Percentiles rank a stretch among this genome's conserved stretches.
Conservation (phyloP, 306 rosid species). For the Herpetospermum pedunculosum region DNA sequence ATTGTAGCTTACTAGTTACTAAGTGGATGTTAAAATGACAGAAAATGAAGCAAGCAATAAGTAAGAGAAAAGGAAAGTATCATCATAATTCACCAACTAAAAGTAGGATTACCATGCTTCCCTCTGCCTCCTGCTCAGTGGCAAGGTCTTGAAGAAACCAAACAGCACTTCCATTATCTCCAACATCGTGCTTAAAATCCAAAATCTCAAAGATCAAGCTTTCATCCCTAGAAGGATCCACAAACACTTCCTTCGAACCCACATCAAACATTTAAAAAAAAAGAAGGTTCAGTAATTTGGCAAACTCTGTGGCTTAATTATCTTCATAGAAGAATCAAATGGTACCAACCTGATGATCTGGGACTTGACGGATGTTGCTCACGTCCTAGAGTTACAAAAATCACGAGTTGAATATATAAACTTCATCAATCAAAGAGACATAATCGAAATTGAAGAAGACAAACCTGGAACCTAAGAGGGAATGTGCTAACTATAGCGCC, state of each 20-base stretch:
- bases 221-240: conserved; percentile 64
- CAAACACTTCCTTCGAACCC: conserved; percentile 52
- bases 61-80: background rate
- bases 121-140: conserved; percentile 66
- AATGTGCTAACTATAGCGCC: conserved; percentile 53
- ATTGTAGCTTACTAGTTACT: background rate
- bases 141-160: conserved; percentile 97
- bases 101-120: conserved; percentile 40
- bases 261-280: background rate
- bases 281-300: background rate
- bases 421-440: background rate
- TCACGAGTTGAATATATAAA: conserved; percentile 3
- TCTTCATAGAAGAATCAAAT: background rate
- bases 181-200: conserved; percentile 55
- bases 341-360: conserved; percentile 66
- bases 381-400: conserved; percentile 39
- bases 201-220: conserved; percentile 78
- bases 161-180: conserved; percentile 62
- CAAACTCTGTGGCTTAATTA: background rate
- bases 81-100: too few species aligned
- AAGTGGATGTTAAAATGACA: background rate
- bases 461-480: conserved; percentile 67
- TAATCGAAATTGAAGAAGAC: background rate
- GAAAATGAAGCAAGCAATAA: background rate
- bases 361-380: conserved; percentile 69